Conservation (phyloP, 192 early-diverging fungal species). For the Mortierella antarctica region DNA sequence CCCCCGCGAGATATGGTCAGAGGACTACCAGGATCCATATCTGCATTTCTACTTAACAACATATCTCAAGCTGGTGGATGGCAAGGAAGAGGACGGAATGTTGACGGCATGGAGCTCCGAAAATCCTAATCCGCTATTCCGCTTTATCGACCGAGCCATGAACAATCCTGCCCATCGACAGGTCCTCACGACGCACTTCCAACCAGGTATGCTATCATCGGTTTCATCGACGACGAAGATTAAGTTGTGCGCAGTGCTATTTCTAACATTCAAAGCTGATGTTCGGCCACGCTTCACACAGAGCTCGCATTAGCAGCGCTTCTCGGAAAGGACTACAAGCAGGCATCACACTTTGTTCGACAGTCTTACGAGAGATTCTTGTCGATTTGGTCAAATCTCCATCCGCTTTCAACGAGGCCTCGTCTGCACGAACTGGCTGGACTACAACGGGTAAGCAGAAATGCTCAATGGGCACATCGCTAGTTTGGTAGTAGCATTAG, state of each 20-base stretch:
- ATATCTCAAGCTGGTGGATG: conserved; percentile 60
- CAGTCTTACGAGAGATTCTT: conserved; percentile 59
- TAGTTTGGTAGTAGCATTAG: background rate
- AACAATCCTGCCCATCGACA: conserved; percentile 26
- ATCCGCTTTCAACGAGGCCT: conserved; percentile 59
- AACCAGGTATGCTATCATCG: conserved; percentile 33
- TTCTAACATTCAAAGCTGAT: background rate
- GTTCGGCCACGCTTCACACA: background rate
- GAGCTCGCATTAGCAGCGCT: conserved; percentile 58
- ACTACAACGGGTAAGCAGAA: conserved; percentile 58
- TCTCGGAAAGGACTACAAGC: conserved; percentile 55
- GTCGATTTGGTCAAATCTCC: conserved; percentile 56
- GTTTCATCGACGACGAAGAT: background rate
- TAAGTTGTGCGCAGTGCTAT: background rate
- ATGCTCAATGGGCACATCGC: too few relatives aligned
- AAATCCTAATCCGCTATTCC: conserved; percentile 64
- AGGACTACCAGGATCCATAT: conserved; percentile 61
- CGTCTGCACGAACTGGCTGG: conserved; percentile 51
- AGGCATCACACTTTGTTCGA: conserved; percentile 56
- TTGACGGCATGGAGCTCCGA: conserved; percentile 59
- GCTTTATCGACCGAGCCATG: conserved; percentile 60
- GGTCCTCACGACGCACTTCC: conserved; percentile 47
- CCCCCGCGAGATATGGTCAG: conserved; percentile 64
- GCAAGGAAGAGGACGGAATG: conserved; percentile 51
- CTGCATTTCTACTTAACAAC: conserved; percentile 66